A percentile compares a stretch with the other conserved stretches of the same genome.
Evolutionary conservation across 768 basidiomycete species (phyloP).

Genomic region (Suillus bovinus): DNA sequence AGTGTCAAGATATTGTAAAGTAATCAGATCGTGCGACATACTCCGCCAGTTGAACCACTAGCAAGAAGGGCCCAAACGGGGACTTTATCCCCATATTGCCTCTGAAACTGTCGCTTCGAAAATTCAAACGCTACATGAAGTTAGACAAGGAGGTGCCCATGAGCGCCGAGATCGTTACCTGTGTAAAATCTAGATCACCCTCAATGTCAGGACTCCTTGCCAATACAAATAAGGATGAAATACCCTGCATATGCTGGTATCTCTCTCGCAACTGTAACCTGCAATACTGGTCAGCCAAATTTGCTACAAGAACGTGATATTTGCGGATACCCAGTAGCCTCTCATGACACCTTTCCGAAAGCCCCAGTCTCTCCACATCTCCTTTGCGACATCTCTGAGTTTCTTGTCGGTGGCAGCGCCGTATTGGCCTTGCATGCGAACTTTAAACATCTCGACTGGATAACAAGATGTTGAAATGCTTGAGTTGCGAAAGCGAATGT

Average conservation of each 20-base stretch:
- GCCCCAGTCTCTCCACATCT: constrained; percentile 89
- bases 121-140: constrained; percentile 74
- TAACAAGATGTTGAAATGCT: neutral
- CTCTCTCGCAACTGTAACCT: constrained; percentile 91
- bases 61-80: constrained; percentile 86
- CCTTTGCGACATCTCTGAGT: constrained; percentile 65
- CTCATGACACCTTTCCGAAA: constrained; percentile 90
- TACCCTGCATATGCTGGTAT: constrained; percentile 94
- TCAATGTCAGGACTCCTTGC: neutral
- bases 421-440: constrained; percentile 96
- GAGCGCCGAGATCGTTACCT: constrained; percentile 34
- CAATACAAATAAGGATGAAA: neutral
- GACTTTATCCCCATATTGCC: constrained; percentile 61
- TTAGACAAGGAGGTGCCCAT: neutral
- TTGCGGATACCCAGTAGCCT: constrained; percentile 81
- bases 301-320: neutral
- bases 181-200: constrained; percentile 59
- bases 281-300: constrained; percentile 3
- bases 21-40: constrained; percentile 37
- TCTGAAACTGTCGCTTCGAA: constrained; percentile 74
- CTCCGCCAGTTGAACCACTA: constrained; percentile 82
- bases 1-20: constrained; percentile 5
- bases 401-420: constrained; percentile 79
- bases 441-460: constrained; percentile 96
- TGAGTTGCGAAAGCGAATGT: neutral